A percentile compares a stretch with the other conserved stretches of the same genome.
Conservation (phyloP, 164 flowering plant genomes). For the Piper betle region DNA sequence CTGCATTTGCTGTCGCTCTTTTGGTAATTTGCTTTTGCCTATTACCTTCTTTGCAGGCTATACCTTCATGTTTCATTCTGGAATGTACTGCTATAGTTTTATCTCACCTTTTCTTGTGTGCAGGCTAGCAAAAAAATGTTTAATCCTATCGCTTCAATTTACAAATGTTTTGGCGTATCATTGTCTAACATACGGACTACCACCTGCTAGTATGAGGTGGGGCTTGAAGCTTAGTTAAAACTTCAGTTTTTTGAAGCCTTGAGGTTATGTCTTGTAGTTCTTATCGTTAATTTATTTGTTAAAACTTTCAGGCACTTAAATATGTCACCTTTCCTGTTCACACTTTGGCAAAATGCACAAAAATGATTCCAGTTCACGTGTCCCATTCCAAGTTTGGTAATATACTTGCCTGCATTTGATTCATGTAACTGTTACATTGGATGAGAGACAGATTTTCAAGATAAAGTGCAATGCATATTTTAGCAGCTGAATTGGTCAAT, state of each 20-base stretch:
- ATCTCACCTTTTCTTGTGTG: slow-evolving; percentile 1
- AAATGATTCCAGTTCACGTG: slow-evolving; percentile 99
- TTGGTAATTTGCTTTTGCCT: too few relatives aligned
- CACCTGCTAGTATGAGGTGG: slow-evolving; percentile 97
- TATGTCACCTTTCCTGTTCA: slow-evolving; percentile 99
- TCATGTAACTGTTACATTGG: too few relatives aligned
- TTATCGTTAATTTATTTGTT: background rate
- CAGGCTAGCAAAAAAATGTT: slow-evolving; percentile 78
- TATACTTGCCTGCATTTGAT: too few relatives aligned
- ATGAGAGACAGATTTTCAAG: too few relatives aligned
- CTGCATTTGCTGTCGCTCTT: slow-evolving; percentile 67
- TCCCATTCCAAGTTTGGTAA: slow-evolving; percentile 78
- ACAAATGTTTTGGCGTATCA: slow-evolving; percentile 73
- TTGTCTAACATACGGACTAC: slow-evolving; percentile 87
- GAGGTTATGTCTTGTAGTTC: background rate
- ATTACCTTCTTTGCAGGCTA: too few relatives aligned
- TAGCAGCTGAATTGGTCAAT: too few relatives aligned
- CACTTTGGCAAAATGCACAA: slow-evolving; percentile 98
- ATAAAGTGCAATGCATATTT: too few relatives aligned
- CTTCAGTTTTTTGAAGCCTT: background rate
- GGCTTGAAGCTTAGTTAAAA: background rate
- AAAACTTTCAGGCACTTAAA: slow-evolving; percentile 73
- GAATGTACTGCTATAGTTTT: too few relatives aligned
- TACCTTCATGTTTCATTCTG: too few relatives aligned
- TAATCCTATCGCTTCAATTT: slow-evolving; percentile 79